Conservation (phyloP, 345 rosid species). For the Pelargonium nanum region DNA sequence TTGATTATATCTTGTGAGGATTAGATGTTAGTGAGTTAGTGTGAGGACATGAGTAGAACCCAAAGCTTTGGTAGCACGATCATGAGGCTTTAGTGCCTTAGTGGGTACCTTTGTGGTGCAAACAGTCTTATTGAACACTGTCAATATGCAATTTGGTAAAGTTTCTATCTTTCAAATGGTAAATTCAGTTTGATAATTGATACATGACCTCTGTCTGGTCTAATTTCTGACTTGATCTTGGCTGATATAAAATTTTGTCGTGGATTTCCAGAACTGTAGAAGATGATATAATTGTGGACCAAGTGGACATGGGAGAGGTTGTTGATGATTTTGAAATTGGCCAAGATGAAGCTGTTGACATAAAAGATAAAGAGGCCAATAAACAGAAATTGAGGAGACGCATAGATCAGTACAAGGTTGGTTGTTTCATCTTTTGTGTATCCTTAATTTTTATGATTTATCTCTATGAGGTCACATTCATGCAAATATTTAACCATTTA, state of each 20-base stretch:
- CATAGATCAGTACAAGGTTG: constrained; percentile 63
- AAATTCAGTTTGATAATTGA: neutral
- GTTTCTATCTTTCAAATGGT: neutral
- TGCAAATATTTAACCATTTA: too few species aligned
- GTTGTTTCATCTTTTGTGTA: constrained; percentile 5
- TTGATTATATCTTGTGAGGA: neutral
- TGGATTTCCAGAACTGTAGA: constrained; percentile 51
- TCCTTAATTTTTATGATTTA: too few species aligned
- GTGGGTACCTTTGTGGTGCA: neutral
- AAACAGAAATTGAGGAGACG: constrained; percentile 71
- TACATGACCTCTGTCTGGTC: neutral
- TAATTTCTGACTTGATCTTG: neutral
- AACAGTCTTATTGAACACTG: neutral
- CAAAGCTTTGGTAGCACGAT: neutral
- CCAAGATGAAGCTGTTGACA: constrained; percentile 77
- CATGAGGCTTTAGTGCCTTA: neutral
- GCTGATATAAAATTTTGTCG: constrained; percentile 4
- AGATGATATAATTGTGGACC: constrained; percentile 84
- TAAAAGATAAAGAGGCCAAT: constrained; percentile 77
- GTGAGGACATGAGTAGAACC: neutral
- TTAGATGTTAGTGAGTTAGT: neutral
- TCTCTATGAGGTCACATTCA: too few species aligned
- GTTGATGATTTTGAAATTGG: constrained; percentile 86
- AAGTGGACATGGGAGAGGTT: constrained; percentile 63
- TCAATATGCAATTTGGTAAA: neutral